Base-by-base conservation (phyloP, 805 yeast species). In the Helenozyma baotianmanensis region DNA sequence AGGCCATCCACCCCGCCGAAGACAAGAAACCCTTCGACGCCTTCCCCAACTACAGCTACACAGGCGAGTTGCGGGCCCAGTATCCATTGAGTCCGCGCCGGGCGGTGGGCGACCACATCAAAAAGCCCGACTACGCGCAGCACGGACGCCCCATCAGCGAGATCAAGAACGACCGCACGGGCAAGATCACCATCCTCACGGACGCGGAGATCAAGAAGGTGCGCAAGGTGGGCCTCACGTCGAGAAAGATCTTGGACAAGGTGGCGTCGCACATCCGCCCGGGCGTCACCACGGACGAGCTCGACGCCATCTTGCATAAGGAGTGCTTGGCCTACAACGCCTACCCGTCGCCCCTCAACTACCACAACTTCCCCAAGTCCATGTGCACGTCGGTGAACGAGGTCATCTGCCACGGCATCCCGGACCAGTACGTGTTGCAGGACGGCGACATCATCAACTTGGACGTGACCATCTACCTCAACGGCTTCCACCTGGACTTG, bases 351-450 rank as follows among this genome's bases (percentile, higher is more conserved):
- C 96, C 98, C 3, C 68, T 90, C 43, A 92, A 92, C 65, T 92
- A 92, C 65, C 89, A 81, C 65, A 84, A 87, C 60, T 92, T 78
- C 65, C 97, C 97, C 26, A 89, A 88, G 56, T 78, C 92, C 14
- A 74, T 86, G 25, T 92, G 98, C 62, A 87, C 96, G 1, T 87
- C 96, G 2, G 82, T 92, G 27, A 92, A 92, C 60, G 98, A 92
- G 67, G 80, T 88, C 37, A 84, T 92, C 40, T 92, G 98, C 58
- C 98, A 92, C 60, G 98, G 98, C 43, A 84, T 92, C 38, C 98
- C 98, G 17, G 98, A 92, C 61, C 74, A 84, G 63, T 74, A 89
- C 35, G 80, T 79, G 21, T 71, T 92, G 43, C 64, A 85, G 57
- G 97, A 90, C 46, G 98, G 98, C 39, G 98, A 92, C 56, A 90